Percentiles rank a stretch among this genome's conserved stretches.
phyloP scores from a whole-genome alignment of 2,329 filamentous ascomycete species.

The Anisogramma anomala region DNA sequence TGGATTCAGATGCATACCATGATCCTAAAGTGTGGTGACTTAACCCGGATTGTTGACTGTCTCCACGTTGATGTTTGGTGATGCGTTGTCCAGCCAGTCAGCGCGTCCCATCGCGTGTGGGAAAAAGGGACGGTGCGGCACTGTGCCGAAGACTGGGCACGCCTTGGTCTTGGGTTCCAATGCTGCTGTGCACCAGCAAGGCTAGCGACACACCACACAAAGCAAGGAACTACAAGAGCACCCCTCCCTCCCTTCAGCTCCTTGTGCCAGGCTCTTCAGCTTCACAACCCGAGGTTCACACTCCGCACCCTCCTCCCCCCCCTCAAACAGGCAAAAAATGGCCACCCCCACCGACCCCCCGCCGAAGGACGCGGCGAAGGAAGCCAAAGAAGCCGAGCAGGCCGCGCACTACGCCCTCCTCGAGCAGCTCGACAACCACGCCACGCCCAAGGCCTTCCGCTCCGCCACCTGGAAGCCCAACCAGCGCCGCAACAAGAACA shows the following conservation, averaged over 20 bases:
- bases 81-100: constrained; percentile 7
- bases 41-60: constrained; percentile 5
- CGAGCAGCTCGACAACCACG: constrained; percentile 83
- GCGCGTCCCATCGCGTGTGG: neutral
- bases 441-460: constrained; percentile 78
- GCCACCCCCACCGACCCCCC: neutral
- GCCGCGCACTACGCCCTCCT: constrained; percentile 78
- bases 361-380: constrained; percentile 5
- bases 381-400: constrained; percentile 28
- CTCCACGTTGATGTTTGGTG: neutral
- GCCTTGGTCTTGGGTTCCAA: too few relatives aligned
- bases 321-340: neutral
- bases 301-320: too few relatives aligned
- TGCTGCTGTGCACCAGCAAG: neutral
- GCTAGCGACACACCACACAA: neutral
- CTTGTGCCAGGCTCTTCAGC: too few relatives aligned
- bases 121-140: neutral
- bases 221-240: neutral
- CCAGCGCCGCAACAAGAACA: constrained; percentile 94
- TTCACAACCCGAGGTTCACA: neutral
- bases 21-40: too few relatives aligned
- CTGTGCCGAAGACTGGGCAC: too few relatives aligned
- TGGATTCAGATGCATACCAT: constrained; percentile 8
- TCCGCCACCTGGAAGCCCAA: constrained; percentile 84
- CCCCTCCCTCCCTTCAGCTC: neutral